These are phyloP conservation scores for Citropsis articulata DNA, from an alignment of 345 rosid genomes.

Conservation along the genomic window DNA sequence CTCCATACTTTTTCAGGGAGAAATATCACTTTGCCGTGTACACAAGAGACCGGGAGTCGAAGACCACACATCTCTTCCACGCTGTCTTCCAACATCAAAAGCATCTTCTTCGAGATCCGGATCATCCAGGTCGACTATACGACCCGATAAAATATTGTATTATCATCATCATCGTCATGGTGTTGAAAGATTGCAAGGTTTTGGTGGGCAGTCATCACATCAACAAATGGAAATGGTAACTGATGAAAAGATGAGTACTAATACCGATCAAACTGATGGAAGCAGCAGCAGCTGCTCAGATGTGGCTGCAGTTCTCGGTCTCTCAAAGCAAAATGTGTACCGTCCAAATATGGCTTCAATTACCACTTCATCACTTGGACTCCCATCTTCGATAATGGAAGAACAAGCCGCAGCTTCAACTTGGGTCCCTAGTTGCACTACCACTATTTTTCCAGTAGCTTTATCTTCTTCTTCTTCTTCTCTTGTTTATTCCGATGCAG, in stretches of 20 bases:
- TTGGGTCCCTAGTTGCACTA: constrained; percentile 20
- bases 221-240: constrained; percentile 15
- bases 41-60: constrained; percentile 95
- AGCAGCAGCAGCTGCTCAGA: constrained; percentile 61
- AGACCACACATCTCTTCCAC: constrained; percentile 89
- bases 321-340: constrained; percentile 51
- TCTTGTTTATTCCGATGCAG: constrained; percentile 26
- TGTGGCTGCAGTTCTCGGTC: constrained; percentile 62
- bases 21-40: constrained; percentile 91
- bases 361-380: constrained; percentile 20
- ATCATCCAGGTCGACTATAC: background rate
- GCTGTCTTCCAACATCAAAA: constrained; percentile 44
- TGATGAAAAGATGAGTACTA: constrained; percentile 31
- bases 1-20: constrained; percentile 40
- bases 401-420: constrained; percentile 1
- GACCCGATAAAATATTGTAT: constrained; percentile 21
- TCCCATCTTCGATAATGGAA: constrained; percentile 30
- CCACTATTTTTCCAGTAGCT: constrained; percentile 19
- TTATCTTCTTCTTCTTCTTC: constrained; percentile 10
- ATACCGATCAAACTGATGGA: constrained; percentile 43
- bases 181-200: constrained; percentile 25
- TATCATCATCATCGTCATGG: constrained; percentile 23
- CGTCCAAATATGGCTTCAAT: constrained; percentile 35
- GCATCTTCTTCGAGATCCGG: constrained; percentile 29
- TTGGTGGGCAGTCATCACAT: constrained; percentile 16